These are phyloP conservation scores for Rubroboletus pulcherrimus DNA, from an alignment of 768 basidiomycete species.

Conservation along the genomic window DNA sequence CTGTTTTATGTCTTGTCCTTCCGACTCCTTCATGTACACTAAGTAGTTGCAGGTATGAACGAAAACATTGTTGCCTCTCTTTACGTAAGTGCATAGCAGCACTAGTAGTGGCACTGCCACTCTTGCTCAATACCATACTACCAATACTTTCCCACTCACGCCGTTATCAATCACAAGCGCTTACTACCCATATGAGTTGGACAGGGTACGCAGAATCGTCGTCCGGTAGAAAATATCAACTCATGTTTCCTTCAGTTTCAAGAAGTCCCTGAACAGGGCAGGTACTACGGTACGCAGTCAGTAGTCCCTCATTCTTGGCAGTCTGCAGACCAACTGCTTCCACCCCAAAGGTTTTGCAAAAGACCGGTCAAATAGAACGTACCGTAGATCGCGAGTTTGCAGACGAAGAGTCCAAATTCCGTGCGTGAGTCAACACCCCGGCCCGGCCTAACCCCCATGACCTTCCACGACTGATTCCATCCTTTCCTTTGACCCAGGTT, in stretches of 20 bases:
- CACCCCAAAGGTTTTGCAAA: constrained; percentile 75
- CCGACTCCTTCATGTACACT: background rate
- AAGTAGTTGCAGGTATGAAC: background rate
- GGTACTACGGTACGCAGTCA: constrained; percentile 72
- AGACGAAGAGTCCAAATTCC: constrained; percentile 88
- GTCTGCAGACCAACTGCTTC: constrained; percentile 3
- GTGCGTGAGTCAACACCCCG: constrained; percentile 53
- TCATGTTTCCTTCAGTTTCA: constrained; percentile 55
- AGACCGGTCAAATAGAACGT: constrained; percentile 96
- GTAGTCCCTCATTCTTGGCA: constrained; percentile 4
- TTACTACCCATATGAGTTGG: constrained; percentile 45
- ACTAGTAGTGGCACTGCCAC: background rate
- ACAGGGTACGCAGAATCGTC: constrained; percentile 38
- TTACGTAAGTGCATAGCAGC: constrained; percentile 16
- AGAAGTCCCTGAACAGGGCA: constrained; percentile 89
- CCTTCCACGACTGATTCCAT: background rate
- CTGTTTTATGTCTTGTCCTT: background rate
- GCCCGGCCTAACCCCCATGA: background rate
- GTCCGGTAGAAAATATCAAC: background rate
- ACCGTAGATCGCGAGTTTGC: constrained; percentile 93
- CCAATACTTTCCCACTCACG: background rate
- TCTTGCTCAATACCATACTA: background rate
- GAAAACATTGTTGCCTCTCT: background rate
- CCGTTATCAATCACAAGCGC: background rate
- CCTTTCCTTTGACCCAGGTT: constrained; percentile 47